These are phyloP conservation scores for Cladophialophora carrionii DNA, from an alignment of 2,329 filamentous ascomycete species.

Conservation along the genomic window DNA sequence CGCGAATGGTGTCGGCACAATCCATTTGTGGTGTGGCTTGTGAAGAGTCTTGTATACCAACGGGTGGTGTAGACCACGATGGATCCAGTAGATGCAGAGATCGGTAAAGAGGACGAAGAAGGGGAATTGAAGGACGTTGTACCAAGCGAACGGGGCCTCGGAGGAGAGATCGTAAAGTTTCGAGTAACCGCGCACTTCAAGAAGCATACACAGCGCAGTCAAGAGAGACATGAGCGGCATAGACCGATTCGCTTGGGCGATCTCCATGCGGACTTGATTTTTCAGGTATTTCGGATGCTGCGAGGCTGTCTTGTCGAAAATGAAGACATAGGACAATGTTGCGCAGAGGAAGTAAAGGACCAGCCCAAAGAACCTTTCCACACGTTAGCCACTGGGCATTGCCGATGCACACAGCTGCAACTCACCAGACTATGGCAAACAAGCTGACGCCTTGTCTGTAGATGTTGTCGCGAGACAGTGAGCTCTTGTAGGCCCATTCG, in stretches of 20 bases:
- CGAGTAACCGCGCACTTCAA: conserved; percentile 80
- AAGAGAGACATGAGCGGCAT: conserved; percentile 82
- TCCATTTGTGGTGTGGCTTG: conserved; percentile 99
- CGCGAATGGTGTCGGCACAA: conserved; percentile 93
- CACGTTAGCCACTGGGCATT: conserved; percentile 10
- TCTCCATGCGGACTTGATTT: conserved; percentile 86
- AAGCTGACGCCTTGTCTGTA: conserved; percentile 74
- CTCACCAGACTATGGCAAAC: conserved; percentile 84
- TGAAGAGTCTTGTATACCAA: conserved; percentile 82
- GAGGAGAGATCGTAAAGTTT: conserved; percentile 82
- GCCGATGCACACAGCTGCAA: conserved; percentile 24
- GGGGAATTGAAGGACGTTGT: conserved; percentile 82
- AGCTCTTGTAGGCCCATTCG: conserved; percentile 76
- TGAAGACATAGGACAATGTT: conserved; percentile 78
- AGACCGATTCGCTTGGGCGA: conserved; percentile 73
- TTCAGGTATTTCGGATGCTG: conserved; percentile 93
- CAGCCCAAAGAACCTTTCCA: conserved; percentile 76
- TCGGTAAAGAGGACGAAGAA: conserved; percentile 88
- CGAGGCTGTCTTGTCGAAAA: conserved; percentile 89
- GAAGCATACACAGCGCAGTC: conserved; percentile 78
- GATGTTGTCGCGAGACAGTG: conserved; percentile 75
- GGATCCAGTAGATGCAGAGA: conserved; percentile 88
- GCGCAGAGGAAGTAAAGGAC: conserved; percentile 84
- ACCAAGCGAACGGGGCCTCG: conserved; percentile 75
- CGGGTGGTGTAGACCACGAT: conserved; percentile 81